Percentiles rank a stretch among this genome's conserved stretches.
Evolutionary conservation across 2,329 filamentous ascomycete genomes (phyloP).

Genomic region (Pleomassaria siparia): DNA sequence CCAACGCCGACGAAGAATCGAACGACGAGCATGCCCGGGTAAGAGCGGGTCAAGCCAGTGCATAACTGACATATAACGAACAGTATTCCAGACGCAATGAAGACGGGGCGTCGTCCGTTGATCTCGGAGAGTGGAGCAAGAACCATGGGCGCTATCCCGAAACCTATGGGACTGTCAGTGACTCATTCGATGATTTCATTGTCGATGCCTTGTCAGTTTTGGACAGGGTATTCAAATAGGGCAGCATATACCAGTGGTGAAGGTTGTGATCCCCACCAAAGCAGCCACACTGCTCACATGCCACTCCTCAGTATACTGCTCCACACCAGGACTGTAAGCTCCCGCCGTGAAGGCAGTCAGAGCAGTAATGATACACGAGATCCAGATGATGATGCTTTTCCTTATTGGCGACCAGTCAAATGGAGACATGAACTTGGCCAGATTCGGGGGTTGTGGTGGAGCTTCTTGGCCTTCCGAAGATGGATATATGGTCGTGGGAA

Average conservation of each 20-base stretch:
- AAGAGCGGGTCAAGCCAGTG: slow-evolving; percentile 69
- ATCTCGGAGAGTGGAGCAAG: slow-evolving; percentile 87
- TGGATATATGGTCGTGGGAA: slow-evolving; percentile 42
- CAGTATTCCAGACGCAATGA: slow-evolving; percentile 70
- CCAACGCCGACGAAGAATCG: slow-evolving; percentile 79
- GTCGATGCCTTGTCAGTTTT: slow-evolving; percentile 1
- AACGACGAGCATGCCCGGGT: slow-evolving; percentile 72
- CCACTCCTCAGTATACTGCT: slow-evolving; percentile 67
- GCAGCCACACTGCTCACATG: slow-evolving; percentile 65
- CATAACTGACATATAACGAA: slow-evolving; percentile 72
- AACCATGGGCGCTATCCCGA: slow-evolving; percentile 82
- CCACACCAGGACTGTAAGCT: slow-evolving; percentile 71
- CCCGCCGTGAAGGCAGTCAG: slow-evolving; percentile 81
- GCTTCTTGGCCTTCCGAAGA: slow-evolving; percentile 36
- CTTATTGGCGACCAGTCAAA: slow-evolving; percentile 69
- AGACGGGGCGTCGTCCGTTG: slow-evolving; percentile 82
- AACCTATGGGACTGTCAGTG: slow-evolving; percentile 54
- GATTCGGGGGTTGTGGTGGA: slow-evolving; percentile 63
- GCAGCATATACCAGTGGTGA: slow-evolving; percentile 56
- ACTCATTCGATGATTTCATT: too few relatives aligned
- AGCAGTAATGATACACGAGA: slow-evolving; percentile 75
- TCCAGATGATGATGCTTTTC: slow-evolving; percentile 70
- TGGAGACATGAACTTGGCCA: slow-evolving; percentile 68
- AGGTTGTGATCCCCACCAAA: slow-evolving; percentile 77
- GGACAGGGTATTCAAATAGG: not conserved